Conservation (phyloP, 495 filamentous ascomycete genomes). For the Aspergillus conjunctus region DNA sequence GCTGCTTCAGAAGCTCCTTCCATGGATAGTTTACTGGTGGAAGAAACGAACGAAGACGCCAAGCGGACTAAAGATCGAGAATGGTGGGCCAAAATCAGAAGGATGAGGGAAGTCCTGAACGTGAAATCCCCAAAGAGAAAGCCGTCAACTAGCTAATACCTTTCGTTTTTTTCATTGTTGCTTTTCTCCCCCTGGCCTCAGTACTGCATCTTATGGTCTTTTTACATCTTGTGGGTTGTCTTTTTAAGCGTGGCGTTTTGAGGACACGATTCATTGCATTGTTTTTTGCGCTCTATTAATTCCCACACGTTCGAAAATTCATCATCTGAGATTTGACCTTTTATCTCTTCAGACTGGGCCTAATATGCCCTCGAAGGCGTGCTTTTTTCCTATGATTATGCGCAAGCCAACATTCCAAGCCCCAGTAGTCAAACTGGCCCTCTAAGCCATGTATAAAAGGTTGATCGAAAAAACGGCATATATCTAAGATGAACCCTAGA, state of each 20-base stretch:
- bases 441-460: not conserved
- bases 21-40: slow-evolving; percentile 23
- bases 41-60: slow-evolving; percentile 38
- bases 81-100: slow-evolving; percentile 55
- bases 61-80: slow-evolving; percentile 50
- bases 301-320: not conserved
- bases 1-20: slow-evolving; percentile 31
- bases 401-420: no score
- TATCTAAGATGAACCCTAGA: no score
- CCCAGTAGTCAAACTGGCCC: no score
- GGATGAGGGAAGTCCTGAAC: slow-evolving; percentile 50
- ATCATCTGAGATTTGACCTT: not conserved
- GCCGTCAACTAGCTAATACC: slow-evolving; percentile 26
- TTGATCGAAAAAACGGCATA: no score
- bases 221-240: not conserved
- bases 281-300: not conserved
- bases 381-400: no score
- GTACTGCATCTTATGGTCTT: not conserved
- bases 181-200: slow-evolving; percentile 16
- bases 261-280: not conserved
- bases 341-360: no score
- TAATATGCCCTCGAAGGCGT: no score
- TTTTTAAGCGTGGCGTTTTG: slow-evolving; percentile 25
- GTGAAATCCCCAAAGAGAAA: slow-evolving; percentile 42
- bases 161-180: slow-evolving; percentile 13